Evolutionary conservation across 768 basidiomycete species (phyloP), one percentile per base, ranked within the genome.

Genomic region (Collybia mongolica): DNA sequence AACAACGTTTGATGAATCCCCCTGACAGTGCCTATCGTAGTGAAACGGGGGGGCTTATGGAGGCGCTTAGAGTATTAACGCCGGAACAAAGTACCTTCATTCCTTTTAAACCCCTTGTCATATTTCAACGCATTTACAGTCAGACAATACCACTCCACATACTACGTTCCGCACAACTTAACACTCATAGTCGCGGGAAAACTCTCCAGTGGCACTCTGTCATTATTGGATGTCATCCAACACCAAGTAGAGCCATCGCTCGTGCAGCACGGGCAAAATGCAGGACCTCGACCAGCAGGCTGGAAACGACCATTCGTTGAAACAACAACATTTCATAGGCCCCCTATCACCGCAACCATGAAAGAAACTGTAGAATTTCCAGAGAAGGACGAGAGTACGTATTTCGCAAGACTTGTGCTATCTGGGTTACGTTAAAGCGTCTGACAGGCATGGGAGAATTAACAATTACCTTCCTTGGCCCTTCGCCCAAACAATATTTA

Each of bases 241-340:
- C 74, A 85, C 3, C 63, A 92, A 61, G 80, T 98, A 5, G 93
- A 98, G 60, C 91, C 94, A 0, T 79, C 70, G 43, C 82, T 98
- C 48, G 76, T 92, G 24, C 76, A 74, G 19, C 92, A 97, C 60
- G 79, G 80, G 7, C 87, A 90, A 61, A 76, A 83, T 54, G 67
- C 77, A 17, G 93, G 92, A 2, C 70, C 81, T 41, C 77, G 76
- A 11, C 95, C 94, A 5, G 56, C 69, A 1, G 89, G 84, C 6
- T 99, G 96, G 95, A 92, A 90, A 55, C 83, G 96, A 17, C 97
- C 97, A 5, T 98, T 98, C 63, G 59, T 98, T 28, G 94, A 98
- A 71, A 94, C 94, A 0, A 57, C 82, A 8, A 94, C 89, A 54
- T 83, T 87, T 5, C 65, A 68, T n/a, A 73, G 84, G 19, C 72